Evolutionary conservation across 768 basidiomycete species (phyloP), one percentile per base, ranked within the genome.

Genomic region (Phaeotremella skinneri): DNA sequence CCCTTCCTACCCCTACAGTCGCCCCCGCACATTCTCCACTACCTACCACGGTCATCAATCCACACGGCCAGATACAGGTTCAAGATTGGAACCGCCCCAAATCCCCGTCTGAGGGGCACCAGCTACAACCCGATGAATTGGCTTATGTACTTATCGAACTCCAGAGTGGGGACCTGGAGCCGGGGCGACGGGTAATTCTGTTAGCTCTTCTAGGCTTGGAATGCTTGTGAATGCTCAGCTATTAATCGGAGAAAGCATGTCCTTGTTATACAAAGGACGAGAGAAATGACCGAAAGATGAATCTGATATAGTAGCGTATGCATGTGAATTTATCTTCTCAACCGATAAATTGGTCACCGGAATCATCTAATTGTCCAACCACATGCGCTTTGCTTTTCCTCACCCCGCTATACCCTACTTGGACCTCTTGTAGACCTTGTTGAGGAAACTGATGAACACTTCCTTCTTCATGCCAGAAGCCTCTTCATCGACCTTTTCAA

Each of bases 381-480:
- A 48, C 47, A 31, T 16, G 14, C 14, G 9, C 16, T 7, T 32
- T 55, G n/a, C 53, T 54, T 16, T 21, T 34, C 49, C 17, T 9
- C 17, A 9, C 6, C n/a, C 6, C 20, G n/a, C 9, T 26, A 9
- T 21, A 9, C n/a, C 29, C 62, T 76, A 84, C 79, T 84, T 84
- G 66, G 78, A 78, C 58, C 83, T 72, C 78, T 83, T 83, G 77
- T 84, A 83, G 32, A 98, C 93, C 82, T 98, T 98, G 60, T 83
- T 82, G 74, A 98, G 79, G 81, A 96, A 97, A 68, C 82, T 85
- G 61, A 81, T 82, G 78, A 97, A 94, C 58, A 96, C 87, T 61
- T 85, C 85, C 25, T 81, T 75, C 70, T 83, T 82, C 56, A 85
- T 70, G 30, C 72, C 78, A 9, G 77, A 77, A 59, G 79, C 78